Evolutionary conservation across 306 rosid genomes (phyloP), one percentile per base, ranked within the genome.

Genomic region (Gynostemma pentaphyllum): DNA sequence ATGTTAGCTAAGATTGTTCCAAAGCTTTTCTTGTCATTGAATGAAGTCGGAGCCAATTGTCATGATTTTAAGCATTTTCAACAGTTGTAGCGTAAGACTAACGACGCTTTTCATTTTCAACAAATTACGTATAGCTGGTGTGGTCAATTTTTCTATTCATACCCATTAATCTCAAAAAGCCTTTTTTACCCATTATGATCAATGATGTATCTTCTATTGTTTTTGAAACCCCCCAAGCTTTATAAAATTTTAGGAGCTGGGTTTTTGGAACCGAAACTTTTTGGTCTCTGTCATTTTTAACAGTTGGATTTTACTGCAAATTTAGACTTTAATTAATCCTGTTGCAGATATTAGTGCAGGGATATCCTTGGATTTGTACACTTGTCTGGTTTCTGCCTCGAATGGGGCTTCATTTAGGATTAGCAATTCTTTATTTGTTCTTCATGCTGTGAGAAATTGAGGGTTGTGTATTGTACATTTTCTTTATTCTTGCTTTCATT

Each of bases 1-100:
- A 89, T 89, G 95, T 79, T 94, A 32, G 82, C 90, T 32, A 94
- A 94, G 82, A 81, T 94, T 69, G 71, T 78, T 70, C 94, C 97
- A 0, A 94, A 83, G 83, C 97, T 94, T 72, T 76, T 82, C 75
- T 27, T 39, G 34, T 86, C 95, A 13, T 66, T 94, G 52, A 71
- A 65, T 48, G 94, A 74, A 29, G 83, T 83, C 66, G 95, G 89
- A 76, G 97, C 89, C 62, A 86, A 84, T 69, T 94, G 95, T 51
- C 83, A 80, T 28, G 89, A 88, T 68, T 94, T 94, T 72, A 76
- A 75, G 81, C 90, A 88, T 77, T 80, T 94, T 68, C 87, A 81
- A 68, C 88, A 84, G 74, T 64, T 80, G 53, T 78, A 87, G 71
- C 59, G 18, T 52, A 48, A 22, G 13, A 39, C 65, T 37, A 23